Conservation (phyloP, 306 rosid genomes). For the Leucaena leucocephala region DNA sequence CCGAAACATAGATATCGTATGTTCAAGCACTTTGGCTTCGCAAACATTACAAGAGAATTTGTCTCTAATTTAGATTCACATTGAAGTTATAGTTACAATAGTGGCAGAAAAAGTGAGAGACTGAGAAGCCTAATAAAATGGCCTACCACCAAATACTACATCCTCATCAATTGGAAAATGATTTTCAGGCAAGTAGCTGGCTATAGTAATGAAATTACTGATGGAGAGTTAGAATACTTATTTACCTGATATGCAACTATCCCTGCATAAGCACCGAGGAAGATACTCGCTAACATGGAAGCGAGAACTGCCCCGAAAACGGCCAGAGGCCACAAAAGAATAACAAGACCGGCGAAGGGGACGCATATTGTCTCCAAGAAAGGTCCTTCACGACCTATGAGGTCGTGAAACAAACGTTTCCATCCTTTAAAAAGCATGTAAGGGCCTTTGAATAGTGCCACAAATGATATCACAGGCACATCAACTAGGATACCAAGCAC, state of each 20-base stretch:
- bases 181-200: no score
- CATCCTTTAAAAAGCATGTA: conserved; percentile 96
- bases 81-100: no score
- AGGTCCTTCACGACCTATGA: conserved; percentile 98
- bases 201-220: no score
- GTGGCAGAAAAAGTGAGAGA: no score
- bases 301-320: conserved; percentile 78
- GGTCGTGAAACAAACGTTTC: conserved; percentile 94
- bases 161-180: no score
- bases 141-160: no score
- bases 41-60: background rate
- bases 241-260: conserved; percentile 81
- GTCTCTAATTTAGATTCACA: background rate
- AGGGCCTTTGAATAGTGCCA: conserved; percentile 76
- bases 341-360: conserved; percentile 96
- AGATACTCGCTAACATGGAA: conserved; percentile 69
- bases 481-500: conserved; percentile 72
- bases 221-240: background rate
- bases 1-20: background rate
- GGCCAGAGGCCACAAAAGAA: conserved; percentile 95
- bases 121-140: no score
- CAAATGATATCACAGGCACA: conserved; percentile 65
- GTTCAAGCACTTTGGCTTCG: background rate
- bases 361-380: conserved; percentile 98
- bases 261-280: conserved; percentile 87